Evolutionary conservation across 176 grass and related monocot genomes (phyloP).

Genomic region (Otatea glauca): DNA sequence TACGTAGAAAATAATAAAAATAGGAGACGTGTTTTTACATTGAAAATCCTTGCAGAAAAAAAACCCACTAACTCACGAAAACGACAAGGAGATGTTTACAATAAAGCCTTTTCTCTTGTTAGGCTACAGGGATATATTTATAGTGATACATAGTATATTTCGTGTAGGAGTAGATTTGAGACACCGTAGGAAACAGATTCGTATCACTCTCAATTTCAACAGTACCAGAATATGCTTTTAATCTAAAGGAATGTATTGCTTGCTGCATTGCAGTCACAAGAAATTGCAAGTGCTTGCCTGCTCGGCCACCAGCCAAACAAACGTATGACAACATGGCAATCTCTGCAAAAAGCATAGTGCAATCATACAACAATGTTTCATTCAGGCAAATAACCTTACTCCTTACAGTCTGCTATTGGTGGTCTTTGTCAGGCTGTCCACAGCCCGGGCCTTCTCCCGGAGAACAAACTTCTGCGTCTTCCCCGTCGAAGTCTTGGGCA

Average conservation of each 20-base stretch:
- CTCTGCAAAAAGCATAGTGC: neutral
- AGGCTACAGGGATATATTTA: too few relatives aligned
- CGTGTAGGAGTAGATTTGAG: too few relatives aligned
- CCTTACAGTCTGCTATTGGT: slow-evolving; percentile 24
- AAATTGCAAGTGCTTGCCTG: neutral
- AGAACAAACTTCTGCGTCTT: slow-evolving; percentile 58
- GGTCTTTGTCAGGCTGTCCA: slow-evolving; percentile 51
- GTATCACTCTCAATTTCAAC: too few relatives aligned
- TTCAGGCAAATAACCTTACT: slow-evolving; percentile 3
- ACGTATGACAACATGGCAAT: neutral
- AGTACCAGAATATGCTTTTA: too few relatives aligned
- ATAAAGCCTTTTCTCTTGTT: too few relatives aligned
- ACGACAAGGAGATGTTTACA: too few relatives aligned
- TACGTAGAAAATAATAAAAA: too few relatives aligned
- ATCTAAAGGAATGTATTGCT: neutral
- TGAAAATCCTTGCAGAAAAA: too few relatives aligned
- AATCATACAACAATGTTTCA: neutral
- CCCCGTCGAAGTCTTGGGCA: slow-evolving; percentile 61
- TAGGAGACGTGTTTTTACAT: too few relatives aligned
- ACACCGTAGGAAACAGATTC: too few relatives aligned
- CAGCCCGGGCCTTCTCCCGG: slow-evolving; percentile 51
- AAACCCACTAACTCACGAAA: too few relatives aligned
- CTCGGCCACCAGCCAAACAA: neutral
- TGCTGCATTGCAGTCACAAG: neutral
- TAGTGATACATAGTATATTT: too few relatives aligned